These are phyloP conservation scores for Austroboletus eburneus DNA, from an alignment of 768 basidiomycete genomes.

Conservation along the genomic window DNA sequence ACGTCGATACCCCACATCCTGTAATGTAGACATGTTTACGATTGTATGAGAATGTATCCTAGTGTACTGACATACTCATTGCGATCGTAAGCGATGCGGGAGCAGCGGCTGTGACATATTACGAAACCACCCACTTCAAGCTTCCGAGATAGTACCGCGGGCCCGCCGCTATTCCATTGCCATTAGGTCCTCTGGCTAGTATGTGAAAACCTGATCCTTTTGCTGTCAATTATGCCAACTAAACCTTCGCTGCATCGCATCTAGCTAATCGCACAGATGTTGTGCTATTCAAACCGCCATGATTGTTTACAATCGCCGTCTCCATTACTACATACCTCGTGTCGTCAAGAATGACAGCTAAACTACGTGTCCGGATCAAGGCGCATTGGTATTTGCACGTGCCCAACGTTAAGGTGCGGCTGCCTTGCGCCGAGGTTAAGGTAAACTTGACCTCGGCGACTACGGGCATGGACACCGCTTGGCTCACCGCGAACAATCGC, in stretches of 20 bases:
- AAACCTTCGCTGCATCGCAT: slow-evolving; percentile 1
- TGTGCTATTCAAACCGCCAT: neutral
- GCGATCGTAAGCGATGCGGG: too few species aligned
- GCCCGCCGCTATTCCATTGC: too few species aligned
- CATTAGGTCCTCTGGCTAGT: too few species aligned
- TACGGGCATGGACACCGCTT: slow-evolving; percentile 6
- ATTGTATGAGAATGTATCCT: slow-evolving; percentile 7
- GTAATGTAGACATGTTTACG: slow-evolving; percentile 14
- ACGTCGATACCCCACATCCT: slow-evolving; percentile 15
- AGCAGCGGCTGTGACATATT: too few species aligned
- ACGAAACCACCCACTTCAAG: too few species aligned
- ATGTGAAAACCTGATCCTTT: neutral
- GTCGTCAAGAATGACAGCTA: slow-evolving; percentile 13
- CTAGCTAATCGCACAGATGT: neutral
- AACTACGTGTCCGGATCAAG: slow-evolving; percentile 19
- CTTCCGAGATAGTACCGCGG: too few species aligned
- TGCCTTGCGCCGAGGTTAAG: slow-evolving; percentile 13
- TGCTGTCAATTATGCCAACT: neutral
- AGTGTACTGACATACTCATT: too few species aligned
- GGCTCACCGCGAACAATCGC: slow-evolving; percentile 10
- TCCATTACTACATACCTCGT: slow-evolving; percentile 10
- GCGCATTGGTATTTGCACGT: slow-evolving; percentile 13
- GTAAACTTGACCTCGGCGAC: slow-evolving; percentile 14
- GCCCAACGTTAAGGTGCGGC: slow-evolving; percentile 7
- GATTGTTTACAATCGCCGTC: neutral